These are phyloP conservation scores for Sclerotinia spermophila DNA, from an alignment of 2,329 filamentous ascomycete species.

Conservation along the genomic window DNA sequence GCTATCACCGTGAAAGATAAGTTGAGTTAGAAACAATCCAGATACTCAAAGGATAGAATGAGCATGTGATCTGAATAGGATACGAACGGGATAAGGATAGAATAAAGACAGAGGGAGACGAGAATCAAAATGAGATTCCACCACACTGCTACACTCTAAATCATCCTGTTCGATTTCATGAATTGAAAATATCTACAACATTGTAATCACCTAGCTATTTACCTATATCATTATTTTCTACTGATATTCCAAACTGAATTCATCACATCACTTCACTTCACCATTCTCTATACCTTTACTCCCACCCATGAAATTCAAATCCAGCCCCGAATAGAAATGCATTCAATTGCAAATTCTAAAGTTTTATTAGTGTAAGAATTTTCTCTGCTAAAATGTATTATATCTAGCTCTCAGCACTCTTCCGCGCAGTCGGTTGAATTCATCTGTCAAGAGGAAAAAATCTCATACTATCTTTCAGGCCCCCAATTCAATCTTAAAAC, in stretches of 20 bases:
- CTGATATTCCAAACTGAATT: not conserved
- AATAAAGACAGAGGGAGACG: not conserved
- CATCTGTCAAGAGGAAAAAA: not conserved
- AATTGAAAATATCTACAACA: not conserved
- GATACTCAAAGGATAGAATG: not conserved
- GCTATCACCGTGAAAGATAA: too few relatives aligned
- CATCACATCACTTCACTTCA: too few relatives aligned
- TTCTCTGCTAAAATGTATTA: not conserved
- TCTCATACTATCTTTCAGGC: not conserved
- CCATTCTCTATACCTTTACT: not conserved
- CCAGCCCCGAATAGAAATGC: not conserved
- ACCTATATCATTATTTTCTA: too few relatives aligned
- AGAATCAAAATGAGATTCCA: not conserved
- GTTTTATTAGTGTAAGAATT: not conserved
- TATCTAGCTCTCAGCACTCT: not conserved
- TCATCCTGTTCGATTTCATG: not conserved
- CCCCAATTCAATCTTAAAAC: not conserved
- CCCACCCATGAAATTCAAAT: too few relatives aligned
- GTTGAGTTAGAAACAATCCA: not conserved
- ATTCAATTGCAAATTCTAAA: not conserved
- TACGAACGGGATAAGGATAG: not conserved
- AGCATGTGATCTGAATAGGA: not conserved
- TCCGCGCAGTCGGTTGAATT: not conserved
- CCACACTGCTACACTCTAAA: not conserved
- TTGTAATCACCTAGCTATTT: too few relatives aligned